Base-by-base conservation (phyloP, 2,329 filamentous ascomycete genomes). In the Cylindrodendrum hubeiense region DNA sequence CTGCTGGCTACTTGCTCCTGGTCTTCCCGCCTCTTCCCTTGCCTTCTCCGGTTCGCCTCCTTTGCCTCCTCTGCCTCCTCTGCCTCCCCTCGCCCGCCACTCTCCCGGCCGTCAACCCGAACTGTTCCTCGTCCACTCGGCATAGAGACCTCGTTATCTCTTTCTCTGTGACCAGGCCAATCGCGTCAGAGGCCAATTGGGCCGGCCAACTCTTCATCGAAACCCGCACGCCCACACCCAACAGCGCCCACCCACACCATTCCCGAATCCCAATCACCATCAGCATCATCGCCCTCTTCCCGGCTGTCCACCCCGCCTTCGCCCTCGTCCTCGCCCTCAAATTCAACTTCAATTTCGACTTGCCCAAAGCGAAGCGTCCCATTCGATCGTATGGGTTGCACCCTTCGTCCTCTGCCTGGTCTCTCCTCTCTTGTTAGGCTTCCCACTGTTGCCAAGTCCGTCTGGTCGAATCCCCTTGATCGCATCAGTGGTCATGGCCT, bases 401-500 rank as follows among this genome's bases (percentile, higher is more conserved):
- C n/a, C 37, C n/a, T 39, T n/a, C 17, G 37, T 39, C 17, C 15
- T n/a, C 37, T 39, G 15, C 17, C 15, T 17, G n/a, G 15, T 17
- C 15, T 8, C 15, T n/a, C n/a, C 8, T 15, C 37, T n/a, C n/a
- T n/a, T n/a, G 15, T 39, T n/a, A 8, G 7, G n/a, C 6, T n/a
- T 39, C 37, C 37, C 17, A n/a, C 37, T 7, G 15, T 39, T 15
- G n/a, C 17, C 37, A 19, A 39, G 37, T 39, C 37, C 37, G 15
- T 39, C n/a, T 39, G 6, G 37, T 19, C 26, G 17, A 49, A n/a
- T 19, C 46, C 17, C 24, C 26, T 21, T 50, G 47, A 28, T 50
- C 34, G 66, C 47, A 30, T 46, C 22, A 50, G 52, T 65, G 67
- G 58, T 54, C 66, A 56, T 73, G 63, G 69, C 61, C 63, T 60